Evolutionary conservation across 257 asterid genomes (phyloP), one percentile per base, ranked within the genome.

Genomic region (Cordia subcordata): DNA sequence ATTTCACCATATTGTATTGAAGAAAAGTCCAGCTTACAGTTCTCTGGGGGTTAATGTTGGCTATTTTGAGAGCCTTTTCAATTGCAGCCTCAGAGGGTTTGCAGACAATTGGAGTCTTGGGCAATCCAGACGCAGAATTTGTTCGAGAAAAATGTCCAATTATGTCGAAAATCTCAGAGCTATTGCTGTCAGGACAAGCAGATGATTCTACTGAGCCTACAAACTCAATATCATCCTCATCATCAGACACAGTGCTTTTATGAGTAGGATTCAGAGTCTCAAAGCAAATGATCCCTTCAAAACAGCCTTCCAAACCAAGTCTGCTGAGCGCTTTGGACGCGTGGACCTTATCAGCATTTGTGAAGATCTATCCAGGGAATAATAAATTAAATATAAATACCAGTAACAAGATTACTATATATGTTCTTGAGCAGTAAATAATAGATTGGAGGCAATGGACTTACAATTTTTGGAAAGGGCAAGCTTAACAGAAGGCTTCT

Each of bases 221-320:
- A 68, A 87, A 91, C 73, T 77, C 95, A 0, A 76, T 64, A 8
- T 87, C 94, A 44, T 91, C 96, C 68, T 88, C 95, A 16, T 84
- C 95, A 53, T 88, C 96, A 19, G 96, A 88, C 16, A 65, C 82
- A 39, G 77, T 62, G 78, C 27, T 79, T 74, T 83, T 84, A 65
- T 81, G 91, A 16, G 61, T 74, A 21, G 95, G 97, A 58, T 93
- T 93, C 46, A 93, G 84, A 11, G 99, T 93, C 81, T 93, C 99
- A 55, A 93, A 93, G 61, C 97, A 93, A 42, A 93, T 65, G 63
- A 93, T 93, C 66, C 97, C 96, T 70, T 93, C 99, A 13, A 93
- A 93, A 67, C 99, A 93, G 58, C 79, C 97, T 58, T 86, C 94
- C 60, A 93, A 62, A 4, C 96, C 99, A 39, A 93, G 86, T 38